phyloP scores from a whole-genome alignment of 495 filamentous ascomycete genomes.

The Lophium mytilinum region DNA sequence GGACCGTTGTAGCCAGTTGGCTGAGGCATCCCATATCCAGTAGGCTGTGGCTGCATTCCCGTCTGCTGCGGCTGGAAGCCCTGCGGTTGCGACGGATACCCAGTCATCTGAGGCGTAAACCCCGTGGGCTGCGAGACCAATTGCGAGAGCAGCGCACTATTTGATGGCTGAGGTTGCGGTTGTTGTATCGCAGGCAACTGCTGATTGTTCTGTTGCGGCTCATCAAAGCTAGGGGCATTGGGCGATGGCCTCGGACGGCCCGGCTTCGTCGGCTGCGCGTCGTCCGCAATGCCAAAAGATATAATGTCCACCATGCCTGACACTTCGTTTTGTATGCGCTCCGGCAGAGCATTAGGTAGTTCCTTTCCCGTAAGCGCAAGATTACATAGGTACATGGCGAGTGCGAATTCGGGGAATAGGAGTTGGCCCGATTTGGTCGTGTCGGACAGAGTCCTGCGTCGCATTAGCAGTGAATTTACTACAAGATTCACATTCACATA shows the following conservation, averaged over 20 bases:
- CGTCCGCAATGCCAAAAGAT: conserved; percentile 84
- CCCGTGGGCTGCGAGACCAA: conserved; percentile 70
- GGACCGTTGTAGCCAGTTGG: conserved; percentile 62
- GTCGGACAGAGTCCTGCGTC: conserved; percentile 80
- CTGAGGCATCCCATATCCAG: conserved; percentile 47
- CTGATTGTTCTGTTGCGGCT: conserved; percentile 52
- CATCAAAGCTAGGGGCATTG: conserved; percentile 76
- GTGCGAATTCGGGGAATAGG: conserved; percentile 94
- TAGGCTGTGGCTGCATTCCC: conserved; percentile 31
- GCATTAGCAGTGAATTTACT: background rate
- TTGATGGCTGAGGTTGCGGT: conserved; percentile 75
- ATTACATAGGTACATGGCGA: conserved; percentile 99
- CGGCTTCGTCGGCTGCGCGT: conserved; percentile 38
- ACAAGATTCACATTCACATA: conserved; percentile 32
- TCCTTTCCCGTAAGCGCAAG: conserved; percentile 79
- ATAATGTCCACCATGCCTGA: conserved; percentile 99
- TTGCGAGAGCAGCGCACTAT: conserved; percentile 67
- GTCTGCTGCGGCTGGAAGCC: conserved; percentile 49
- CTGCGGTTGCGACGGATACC: conserved; percentile 35
- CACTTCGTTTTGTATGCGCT: conserved; percentile 88
- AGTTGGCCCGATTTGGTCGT: conserved; percentile 94
- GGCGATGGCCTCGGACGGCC: conserved; percentile 40
- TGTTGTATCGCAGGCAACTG: conserved; percentile 72
- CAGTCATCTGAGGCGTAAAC: conserved; percentile 48
- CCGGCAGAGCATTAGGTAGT: conserved; percentile 66